Evolutionary conservation across 805 yeast species (phyloP).

Genomic region (Maudiozyma pseudohumilis): DNA sequence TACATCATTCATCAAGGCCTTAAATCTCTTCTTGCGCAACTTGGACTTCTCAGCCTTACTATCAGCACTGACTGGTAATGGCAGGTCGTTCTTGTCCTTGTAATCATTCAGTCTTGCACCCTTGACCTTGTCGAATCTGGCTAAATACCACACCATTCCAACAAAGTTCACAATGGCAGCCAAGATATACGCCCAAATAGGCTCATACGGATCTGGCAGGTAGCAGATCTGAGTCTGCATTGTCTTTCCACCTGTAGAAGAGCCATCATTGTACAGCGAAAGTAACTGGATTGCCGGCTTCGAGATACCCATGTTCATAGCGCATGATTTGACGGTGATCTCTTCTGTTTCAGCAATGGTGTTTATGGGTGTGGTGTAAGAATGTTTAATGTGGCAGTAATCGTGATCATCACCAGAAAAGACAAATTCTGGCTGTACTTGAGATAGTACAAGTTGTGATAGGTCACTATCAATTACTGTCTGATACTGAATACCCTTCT

Average conservation of each 20-base stretch:
- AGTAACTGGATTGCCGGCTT: constrained; percentile 82
- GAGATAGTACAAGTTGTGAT: constrained; percentile 47
- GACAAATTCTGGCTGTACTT: constrained; percentile 54
- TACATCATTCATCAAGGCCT: constrained; percentile 2
- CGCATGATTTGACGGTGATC: constrained; percentile 76
- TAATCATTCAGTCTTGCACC: constrained; percentile 1
- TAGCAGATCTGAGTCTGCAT: constrained; percentile 42
- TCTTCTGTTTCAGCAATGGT: constrained; percentile 43
- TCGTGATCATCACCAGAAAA: constrained; percentile 98
- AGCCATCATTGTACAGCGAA: constrained; percentile 45
- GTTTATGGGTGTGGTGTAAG: constrained; percentile 15
- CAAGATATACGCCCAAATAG: constrained; percentile 31
- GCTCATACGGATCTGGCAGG: constrained; percentile 45
- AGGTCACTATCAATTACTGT: constrained; percentile 65
- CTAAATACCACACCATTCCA: not conserved
- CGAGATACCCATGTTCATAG: constrained; percentile 87
- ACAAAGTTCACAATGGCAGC: constrained; percentile 4
- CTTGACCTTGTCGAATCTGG: not conserved
- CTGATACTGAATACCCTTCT: constrained; percentile 77
- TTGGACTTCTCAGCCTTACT: constrained; percentile 2
- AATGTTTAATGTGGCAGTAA: constrained; percentile 71
- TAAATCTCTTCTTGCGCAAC: not conserved
- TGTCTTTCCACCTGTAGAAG: constrained; percentile 7
- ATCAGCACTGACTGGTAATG: constrained; percentile 16
- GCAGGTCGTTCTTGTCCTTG: constrained; percentile 7